Base-by-base conservation (phyloP, 192 early-diverging fungal species). In the Coemansia sp. region DNA sequence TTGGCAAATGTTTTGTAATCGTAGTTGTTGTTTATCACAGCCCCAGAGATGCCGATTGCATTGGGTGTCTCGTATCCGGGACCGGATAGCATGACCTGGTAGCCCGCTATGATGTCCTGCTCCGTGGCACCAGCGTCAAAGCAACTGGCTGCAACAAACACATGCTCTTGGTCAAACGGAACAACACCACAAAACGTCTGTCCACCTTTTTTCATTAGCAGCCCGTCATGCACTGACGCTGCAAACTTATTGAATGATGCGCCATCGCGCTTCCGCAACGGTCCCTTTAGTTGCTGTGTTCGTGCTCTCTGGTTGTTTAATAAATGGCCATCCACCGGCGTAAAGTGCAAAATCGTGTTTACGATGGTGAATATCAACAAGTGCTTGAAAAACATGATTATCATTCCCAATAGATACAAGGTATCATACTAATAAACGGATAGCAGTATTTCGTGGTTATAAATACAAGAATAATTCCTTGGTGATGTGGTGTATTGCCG, bases 71-170 rank as follows among this genome's bases (percentile, higher is more conserved):
- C 36, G 51, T 44, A 34, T 16, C 65, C 65, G 3, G 65, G 65
- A 0, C 39, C 55, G 20, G 26, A 26, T 4, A 67, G 43, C 20
- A 55, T 39, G 18, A 57, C 65, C 35, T 67, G 55, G 43, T 67
- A 67, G 11, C n/a, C 34, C 1, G 39, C 21, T 46, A 39, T 46
- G 16, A 55, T 23, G 33, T 24, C 30, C 16, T 60, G 41, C 34
- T 38, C 63, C 1, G 26, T 21, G 23, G 23, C 18, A 2, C n/a
- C 57, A 0, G 15, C 23, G 18, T 48, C 65, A 30, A 67, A 59
- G 57, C 65, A 67, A 34, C 41, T 48, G 20, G 65, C 65, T 30
- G 65, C 65, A n/a, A 67, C 65, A 67, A 67, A 67, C 21, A 53
- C 65, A 36, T 57, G 53, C 24, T 20, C 26, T 4, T 58, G 10